Conservation (phyloP, 2,329 filamentous ascomycete species). For the Phialocephala subalpina region DNA sequence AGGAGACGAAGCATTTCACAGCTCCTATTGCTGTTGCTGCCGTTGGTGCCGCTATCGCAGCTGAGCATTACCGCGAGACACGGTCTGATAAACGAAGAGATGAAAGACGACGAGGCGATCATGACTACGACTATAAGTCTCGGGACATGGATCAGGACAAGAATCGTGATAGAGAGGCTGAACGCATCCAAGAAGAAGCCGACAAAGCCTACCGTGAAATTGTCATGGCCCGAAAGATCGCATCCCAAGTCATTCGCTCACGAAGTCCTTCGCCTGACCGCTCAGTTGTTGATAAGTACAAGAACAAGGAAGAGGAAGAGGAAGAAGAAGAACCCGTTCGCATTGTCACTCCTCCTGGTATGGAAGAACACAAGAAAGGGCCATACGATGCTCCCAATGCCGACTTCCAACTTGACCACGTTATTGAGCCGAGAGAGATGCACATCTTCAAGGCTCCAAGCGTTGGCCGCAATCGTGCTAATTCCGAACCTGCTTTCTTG, state of each 20-base stretch:
- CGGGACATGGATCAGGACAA: constrained; percentile 27
- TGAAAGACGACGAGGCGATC: constrained; percentile 43
- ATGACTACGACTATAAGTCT: constrained; percentile 34
- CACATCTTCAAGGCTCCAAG: constrained; percentile 43
- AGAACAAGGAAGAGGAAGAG: constrained; percentile 21
- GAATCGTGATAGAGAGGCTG: constrained; percentile 47
- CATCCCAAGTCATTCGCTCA: constrained; percentile 59
- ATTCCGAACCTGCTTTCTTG: constrained; percentile 35
- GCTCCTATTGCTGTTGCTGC: constrained; percentile 55
- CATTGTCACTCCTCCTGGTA: constrained; percentile 64
- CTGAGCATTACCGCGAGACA: constrained; percentile 43
- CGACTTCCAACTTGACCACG: constrained; percentile 69
- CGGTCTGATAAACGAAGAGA: constrained; percentile 46
- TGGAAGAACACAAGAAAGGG: constrained; percentile 55
- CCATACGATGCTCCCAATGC: constrained; percentile 66
- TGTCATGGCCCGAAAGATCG: constrained; percentile 60
- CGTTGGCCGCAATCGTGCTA: constrained; percentile 49
- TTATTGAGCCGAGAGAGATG: constrained; percentile 62
- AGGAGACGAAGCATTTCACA: constrained; percentile 57
- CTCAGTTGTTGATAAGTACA: constrained; percentile 65
- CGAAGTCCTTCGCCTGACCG: constrained; percentile 58
- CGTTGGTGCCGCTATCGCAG: constrained; percentile 55
- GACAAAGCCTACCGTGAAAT: constrained; percentile 65
- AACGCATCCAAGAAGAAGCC: constrained; percentile 63
- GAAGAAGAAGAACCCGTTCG: constrained; percentile 48